phyloP scores from a whole-genome alignment of 495 filamentous ascomycete genomes.

The Podospora conica region DNA sequence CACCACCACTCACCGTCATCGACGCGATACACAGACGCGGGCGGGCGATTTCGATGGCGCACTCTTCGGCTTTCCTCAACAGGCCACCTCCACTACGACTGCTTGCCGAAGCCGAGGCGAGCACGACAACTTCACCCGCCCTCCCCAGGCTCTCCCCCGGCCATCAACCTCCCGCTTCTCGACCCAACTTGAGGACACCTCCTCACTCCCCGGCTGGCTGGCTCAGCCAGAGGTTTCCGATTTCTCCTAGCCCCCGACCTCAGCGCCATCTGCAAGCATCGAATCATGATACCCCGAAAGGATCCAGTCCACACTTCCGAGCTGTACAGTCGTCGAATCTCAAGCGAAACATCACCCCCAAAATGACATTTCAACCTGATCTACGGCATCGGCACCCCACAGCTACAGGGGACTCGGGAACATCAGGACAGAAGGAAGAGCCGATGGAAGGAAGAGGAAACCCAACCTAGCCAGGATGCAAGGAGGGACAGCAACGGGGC shows the following conservation, averaged over 20 bases:
- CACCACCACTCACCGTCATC: neutral
- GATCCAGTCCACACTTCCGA: neutral
- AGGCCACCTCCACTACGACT: neutral
- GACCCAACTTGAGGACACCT: neutral
- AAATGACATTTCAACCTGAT: neutral
- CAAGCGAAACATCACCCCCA: neutral
- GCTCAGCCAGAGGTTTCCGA: neutral
- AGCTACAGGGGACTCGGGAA: neutral
- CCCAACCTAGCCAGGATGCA: neutral
- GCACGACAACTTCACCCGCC: neutral
- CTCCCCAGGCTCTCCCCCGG: too few species aligned
- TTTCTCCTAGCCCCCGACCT: neutral
- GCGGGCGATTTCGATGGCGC: neutral
- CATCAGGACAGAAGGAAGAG: neutral
- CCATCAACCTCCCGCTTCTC: neutral
- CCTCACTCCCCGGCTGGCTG: neutral
- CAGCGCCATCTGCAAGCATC: neutral
- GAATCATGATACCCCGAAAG: neutral
- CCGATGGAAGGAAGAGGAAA: neutral
- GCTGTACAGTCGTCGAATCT: neutral
- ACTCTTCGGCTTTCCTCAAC: neutral
- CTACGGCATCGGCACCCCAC: neutral
- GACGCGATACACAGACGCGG: neutral
- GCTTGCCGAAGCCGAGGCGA: neutral
- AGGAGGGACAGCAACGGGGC: too few species aligned